Evolutionary conservation across 176 grass and related monocot genomes (phyloP).

Genomic region (Eleusine indica): DNA sequence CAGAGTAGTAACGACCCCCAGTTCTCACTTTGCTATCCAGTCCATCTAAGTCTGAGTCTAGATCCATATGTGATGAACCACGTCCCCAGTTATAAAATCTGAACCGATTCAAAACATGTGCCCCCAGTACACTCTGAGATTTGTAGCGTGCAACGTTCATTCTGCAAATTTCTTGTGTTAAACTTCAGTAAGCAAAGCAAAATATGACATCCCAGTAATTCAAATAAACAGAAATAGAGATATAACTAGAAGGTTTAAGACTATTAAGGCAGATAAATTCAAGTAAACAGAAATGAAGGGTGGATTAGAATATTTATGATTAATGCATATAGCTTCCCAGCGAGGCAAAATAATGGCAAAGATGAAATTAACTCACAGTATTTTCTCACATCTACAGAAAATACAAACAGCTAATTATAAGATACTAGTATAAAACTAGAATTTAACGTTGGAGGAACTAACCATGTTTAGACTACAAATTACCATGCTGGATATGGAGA

Average conservation of each 20-base stretch:
- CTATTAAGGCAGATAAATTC: neutral
- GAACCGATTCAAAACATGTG: constrained; percentile 47
- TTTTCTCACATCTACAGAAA: constrained; percentile 16
- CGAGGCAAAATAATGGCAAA: neutral
- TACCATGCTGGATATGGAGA: constrained; percentile 9
- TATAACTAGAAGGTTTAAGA: neutral
- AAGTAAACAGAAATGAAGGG: constrained; percentile 8
- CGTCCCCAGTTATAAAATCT: constrained; percentile 40
- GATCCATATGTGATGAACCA: constrained; percentile 52
- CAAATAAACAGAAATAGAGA: constrained; percentile 6
- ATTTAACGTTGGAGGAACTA: constrained; percentile 9
- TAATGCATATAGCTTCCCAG: neutral
- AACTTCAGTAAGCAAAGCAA: constrained; percentile 34
- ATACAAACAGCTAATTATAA: neutral
- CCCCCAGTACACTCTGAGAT: constrained; percentile 51
- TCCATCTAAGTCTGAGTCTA: constrained; percentile 79
- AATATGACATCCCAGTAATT: neutral
- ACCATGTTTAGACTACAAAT: neutral
- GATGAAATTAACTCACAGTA: neutral
- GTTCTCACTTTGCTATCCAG: constrained; percentile 71
- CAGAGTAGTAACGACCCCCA: constrained; percentile 74
- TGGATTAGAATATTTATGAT: neutral
- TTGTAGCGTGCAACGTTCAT: constrained; percentile 95
- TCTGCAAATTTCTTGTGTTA: constrained; percentile 70
- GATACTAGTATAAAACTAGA: neutral